Evolutionary conservation across 345 rosid genomes (phyloP), one percentile per base, ranked within the genome.

Genomic region (Pistacia integerrima): DNA sequence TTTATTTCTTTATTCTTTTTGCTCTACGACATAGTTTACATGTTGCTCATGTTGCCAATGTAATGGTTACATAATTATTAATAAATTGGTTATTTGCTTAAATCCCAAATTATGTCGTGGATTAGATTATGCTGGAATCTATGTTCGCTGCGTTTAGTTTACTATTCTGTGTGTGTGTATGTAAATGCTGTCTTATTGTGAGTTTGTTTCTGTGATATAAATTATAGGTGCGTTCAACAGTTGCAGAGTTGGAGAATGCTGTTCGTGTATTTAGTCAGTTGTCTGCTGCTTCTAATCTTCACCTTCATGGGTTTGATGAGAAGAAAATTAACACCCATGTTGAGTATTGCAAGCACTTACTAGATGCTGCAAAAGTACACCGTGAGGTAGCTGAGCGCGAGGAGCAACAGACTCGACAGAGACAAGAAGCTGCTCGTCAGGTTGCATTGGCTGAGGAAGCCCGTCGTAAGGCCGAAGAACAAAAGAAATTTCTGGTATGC

Each of bases 241-340:
- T 96, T 82, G 93, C 91, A 59, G 98, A 96, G 81, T 90, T 94
- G 62, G 94, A 93, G 84, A 96, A 96, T 85, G 98, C 97, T 80
- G 98, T 96, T 60, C 94, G 95, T 33, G 75, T 93, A 70, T 93
- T 96, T 81, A 89, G 92, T 83, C 97, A 88, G 74, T 72, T 96
- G 80, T 91, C 94, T 78, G 98, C 97, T 78, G 93, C 97, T 73
- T 92, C 99, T 74, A 93, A 89, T 86, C 97, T 90, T 69, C 92
- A 93, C 67, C 87, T 90, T 80, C 98, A 93, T 84, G 98, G 97
- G 76, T 93, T 96, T 86, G 99, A 93, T 83, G 87, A 89, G 85
- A 96, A 96, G 89, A 96, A 96, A 85, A 96, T 96, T 79, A 92
- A 91, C 75, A 96, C 99, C 55, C 99, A 93, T 81, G 98, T 92